Evolutionary conservation across 257 asterid genomes (phyloP), one percentile per base, ranked within the genome.

Genomic region (Gentiana macrophylla): DNA sequence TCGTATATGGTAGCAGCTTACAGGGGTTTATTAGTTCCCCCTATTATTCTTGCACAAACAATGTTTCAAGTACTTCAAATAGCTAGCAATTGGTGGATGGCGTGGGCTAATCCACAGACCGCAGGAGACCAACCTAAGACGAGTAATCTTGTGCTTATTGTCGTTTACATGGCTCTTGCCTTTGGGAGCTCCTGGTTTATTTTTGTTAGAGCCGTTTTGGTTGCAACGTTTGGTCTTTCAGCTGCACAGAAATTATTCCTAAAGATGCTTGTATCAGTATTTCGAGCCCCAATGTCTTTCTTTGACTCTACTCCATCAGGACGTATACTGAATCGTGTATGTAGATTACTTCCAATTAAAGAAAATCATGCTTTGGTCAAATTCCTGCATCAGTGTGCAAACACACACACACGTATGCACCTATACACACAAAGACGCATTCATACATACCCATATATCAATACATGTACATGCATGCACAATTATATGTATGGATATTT

Each of bases 31-130:
- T 63, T 92, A 69, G 79, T 92, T 51, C 99, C 99, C 1, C 80
- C 77, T 62, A 92, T 92, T 64, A 76, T 88, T 67, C 73, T 92
- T 60, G 95, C 99, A 35, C 99, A 92, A 70, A 73, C 87, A 43
- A 69, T 92, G 64, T 92, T 92, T 86, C 99, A 92, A 73, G 79
- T 79, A 76, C 97, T 92, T 65, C 97, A 92, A 68, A 92, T 92
- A 68, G 97, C 97, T 59, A 92, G 99, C 65, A 92, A 85, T 71
- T 92, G 97, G 97, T 92, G 99, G 99, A 92, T 92, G 99, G 97
- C 99, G 58, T 92, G 99, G 99, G 99, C 99, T 12, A 92, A 79
- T 77, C 99, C 99, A 1, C 99, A 88, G 77, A 86, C 96, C 5
- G 58, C 84, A 3, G 99, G 95, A 50, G 94, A 81, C 63, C 53